These are phyloP conservation scores for Nephelium lappaceum DNA, from an alignment of 345 rosid species.

Conservation along the genomic window DNA sequence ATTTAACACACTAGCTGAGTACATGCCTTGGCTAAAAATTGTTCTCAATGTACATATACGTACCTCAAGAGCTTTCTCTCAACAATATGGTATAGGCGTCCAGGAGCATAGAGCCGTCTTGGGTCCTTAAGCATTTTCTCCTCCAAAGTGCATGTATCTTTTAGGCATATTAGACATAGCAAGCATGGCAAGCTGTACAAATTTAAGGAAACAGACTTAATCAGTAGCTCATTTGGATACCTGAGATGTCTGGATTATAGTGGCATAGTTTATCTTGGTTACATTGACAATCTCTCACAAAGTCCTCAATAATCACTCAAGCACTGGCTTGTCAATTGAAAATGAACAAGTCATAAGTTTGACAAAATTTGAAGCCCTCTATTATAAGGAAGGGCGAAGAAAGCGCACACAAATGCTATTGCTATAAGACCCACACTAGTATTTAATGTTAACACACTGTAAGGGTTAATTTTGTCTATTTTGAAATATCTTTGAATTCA, in stretches of 20 bases:
- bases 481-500: not conserved
- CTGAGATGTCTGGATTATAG: not conserved
- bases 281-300: not conserved
- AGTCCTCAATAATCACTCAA: not conserved
- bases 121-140: conserved; percentile 84
- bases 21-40: not conserved
- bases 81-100: conserved; percentile 89
- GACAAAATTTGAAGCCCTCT: not conserved
- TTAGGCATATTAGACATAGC: conserved; percentile 81
- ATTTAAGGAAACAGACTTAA: conserved; percentile 20
- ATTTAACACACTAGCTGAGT: not conserved
- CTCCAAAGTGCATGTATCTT: conserved; percentile 88
- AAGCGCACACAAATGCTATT: not conserved
- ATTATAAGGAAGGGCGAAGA: not conserved
- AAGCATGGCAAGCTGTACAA: conserved; percentile 88
- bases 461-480: not conserved
- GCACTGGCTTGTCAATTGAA: not conserved
- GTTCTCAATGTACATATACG: not conserved
- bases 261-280: not conserved
- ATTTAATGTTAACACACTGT: not conserved
- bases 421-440: not conserved
- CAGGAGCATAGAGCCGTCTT: conserved; percentile 89
- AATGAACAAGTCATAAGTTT: not conserved
- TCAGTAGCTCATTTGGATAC: conserved; percentile 10
- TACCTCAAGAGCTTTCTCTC: conserved; percentile 89